Evolutionary conservation across 2,329 filamentous ascomycete species (phyloP), one percentile per base, ranked within the genome.

Genomic region (Phaeosphaeriaceae sp.): DNA sequence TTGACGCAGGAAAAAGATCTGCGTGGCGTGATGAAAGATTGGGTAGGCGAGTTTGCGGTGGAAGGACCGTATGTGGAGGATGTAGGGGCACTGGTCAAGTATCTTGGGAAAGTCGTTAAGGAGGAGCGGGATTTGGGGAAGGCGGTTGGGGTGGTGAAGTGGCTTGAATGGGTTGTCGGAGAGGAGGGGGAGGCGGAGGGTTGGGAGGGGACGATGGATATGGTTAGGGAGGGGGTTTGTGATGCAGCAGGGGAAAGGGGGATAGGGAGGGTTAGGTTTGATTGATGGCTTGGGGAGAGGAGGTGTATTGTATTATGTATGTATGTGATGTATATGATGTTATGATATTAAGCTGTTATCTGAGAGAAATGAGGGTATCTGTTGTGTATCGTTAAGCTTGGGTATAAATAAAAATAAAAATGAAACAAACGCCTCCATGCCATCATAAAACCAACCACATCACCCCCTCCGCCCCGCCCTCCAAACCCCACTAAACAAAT

Each of bases 11-110:
- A 86, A 6, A 69, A 77, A 0, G 88, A 96, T 58, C 77, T 97
- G 45, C 83, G 92, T 36, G 80, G 84, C 30, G 90, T 91, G 66
- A 77, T 97, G 12, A 83, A 79, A 46, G 84, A 84, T 3, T 99
- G 94, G 94, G 82, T 91, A 56, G 68, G 76, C 2, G 85, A 87
- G 52, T 96, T 93, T 52, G 77, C 73, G 29, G 79, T 79, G 4
- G 87, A 92, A 3, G 91, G 89, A 0, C 94, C 94, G 1, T 92
- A 94, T 71, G 74, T 75, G 0, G 85, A 89, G 48, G 94, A 99
- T 72, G 87, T 93, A 0, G 81, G 81, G 33, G 86, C 92, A 30
- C 78, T 97, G 52, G 83, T 81, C 45, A 82, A 79, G 63, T 97
- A 96, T 71, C 72, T 97, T 23, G 77, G 70, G 4, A 82, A 81